phyloP scores from a whole-genome alignment of 139 green algal species.

The Picochlorum sp. region DNA sequence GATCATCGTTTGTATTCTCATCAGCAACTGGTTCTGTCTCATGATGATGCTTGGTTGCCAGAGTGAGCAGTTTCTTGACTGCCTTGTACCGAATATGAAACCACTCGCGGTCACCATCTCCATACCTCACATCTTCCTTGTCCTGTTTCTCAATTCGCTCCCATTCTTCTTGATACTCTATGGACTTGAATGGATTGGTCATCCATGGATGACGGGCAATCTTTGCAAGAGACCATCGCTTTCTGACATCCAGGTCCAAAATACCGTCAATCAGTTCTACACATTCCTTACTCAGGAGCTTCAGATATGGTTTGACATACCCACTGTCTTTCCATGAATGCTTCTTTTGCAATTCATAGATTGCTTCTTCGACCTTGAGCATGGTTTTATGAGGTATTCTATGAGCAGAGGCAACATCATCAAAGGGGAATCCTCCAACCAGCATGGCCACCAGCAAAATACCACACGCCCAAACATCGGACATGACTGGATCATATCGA shows the following conservation, averaged over 20 bases:
- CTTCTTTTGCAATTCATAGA: neutral
- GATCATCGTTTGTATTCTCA: too few relatives aligned
- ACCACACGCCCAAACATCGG: constrained; percentile 65
- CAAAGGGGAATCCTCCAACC: constrained; percentile 78
- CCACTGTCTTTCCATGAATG: constrained; percentile 21
- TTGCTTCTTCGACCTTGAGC: too few relatives aligned
- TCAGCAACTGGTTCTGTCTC: too few relatives aligned
- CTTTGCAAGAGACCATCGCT: constrained; percentile 26
- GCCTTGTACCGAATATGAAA: neutral
- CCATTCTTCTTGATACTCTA: constrained; percentile 3
- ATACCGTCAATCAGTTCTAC: constrained; percentile 38
- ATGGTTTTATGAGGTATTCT: too few relatives aligned
- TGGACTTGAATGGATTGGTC: constrained; percentile 3
- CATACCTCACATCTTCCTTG: neutral
- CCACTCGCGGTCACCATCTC: neutral
- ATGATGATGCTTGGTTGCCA: too few relatives aligned
- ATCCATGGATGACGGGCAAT: constrained; percentile 46
- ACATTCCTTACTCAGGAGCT: constrained; percentile 13
- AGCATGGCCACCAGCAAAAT: constrained; percentile 73
- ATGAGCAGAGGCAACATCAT: constrained; percentile 14
- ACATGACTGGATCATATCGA: constrained; percentile 33
- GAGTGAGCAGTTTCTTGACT: neutral
- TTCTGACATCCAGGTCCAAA: constrained; percentile 31
- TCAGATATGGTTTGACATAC: constrained; percentile 32
- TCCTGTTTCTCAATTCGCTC: neutral